phyloP scores from a whole-genome alignment of 129 eudicot species.

The Dittrichia graveolens region DNA sequence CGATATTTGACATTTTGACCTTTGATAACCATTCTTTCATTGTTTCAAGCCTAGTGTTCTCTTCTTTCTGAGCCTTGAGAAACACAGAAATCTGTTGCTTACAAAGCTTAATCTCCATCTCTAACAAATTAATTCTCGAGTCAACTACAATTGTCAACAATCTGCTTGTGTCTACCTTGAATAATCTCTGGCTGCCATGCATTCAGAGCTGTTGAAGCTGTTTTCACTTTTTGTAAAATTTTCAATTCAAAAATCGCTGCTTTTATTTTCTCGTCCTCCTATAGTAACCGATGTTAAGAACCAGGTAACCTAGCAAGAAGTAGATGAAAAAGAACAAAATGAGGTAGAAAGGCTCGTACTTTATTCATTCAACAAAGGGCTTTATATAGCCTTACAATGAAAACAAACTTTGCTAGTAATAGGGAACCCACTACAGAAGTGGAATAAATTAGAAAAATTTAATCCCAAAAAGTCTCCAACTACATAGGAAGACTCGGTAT shows the following conservation, averaged over 20 bases:
- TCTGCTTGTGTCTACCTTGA: constrained; percentile 72
- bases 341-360: too few relatives aligned
- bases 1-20: constrained; percentile 60
- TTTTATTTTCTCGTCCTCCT: constrained; percentile 57
- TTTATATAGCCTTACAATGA: too few relatives aligned
- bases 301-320: too few relatives aligned
- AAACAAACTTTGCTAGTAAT: too few relatives aligned
- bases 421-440: too few relatives aligned
- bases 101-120: constrained; percentile 95
- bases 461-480: too few relatives aligned
- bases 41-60: constrained; percentile 56
- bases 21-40: constrained; percentile 57
- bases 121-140: constrained; percentile 56
- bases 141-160: constrained; percentile 69
- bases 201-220: constrained; percentile 82
- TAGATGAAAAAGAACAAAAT: too few relatives aligned
- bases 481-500: too few relatives aligned
- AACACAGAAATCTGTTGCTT: constrained; percentile 62
- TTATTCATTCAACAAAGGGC: too few relatives aligned
- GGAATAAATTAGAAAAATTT: too few relatives aligned
- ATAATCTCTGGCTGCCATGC: constrained; percentile 95
- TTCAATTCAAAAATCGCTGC: constrained; percentile 46
- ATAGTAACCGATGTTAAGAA: constrained; percentile 12
- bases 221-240: constrained; percentile 57
- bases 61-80: constrained; percentile 58